Base-by-base conservation (phyloP, 2,329 filamentous ascomycete genomes). In the Metarhizium rileyi region DNA sequence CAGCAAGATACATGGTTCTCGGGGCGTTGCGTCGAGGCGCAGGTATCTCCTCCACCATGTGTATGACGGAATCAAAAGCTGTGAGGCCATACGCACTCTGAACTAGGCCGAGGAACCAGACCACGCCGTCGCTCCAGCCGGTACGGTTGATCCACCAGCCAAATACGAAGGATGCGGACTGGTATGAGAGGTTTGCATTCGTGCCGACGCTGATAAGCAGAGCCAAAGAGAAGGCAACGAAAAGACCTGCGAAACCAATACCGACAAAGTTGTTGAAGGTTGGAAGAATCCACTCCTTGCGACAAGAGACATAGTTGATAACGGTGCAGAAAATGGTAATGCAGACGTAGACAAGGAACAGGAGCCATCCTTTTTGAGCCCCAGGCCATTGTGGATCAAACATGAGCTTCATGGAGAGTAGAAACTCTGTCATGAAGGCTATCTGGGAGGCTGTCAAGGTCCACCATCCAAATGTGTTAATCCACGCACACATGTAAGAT, bases 381-480 rank as follows among this genome's bases (percentile, higher is more conserved):
- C 70, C 72, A 3, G 62, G 52, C 75, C 73, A 79, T 12, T 70
- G 63, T 0, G 67, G 66, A 22, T 72, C 64, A 55, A 77, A 79
- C 62, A 80, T 68, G 27, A 72, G 62, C 62, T 77, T 77, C 68
- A 80, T 75, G n/a, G 73, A 71, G 5, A 81, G 64, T 49, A 79
- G 64, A 46, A 81, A 78, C 55, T 78, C 69, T 3, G 74, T 73
- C 75, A 80, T 79, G 56, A 81, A 80, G 12, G 75, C 76, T 23
- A 74, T 68, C 52, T 77, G 73, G 1, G 74, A 78, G 0, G 77
- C 77, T 0, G 73, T 74, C 50, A 80, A 60, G 0, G 75, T 73
- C 69, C 75, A 78, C 77, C 77, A 81, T 12, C 77, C 77, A 51
- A 79, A 79, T 0, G 72, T 77, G 60, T 80, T 80, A 57, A 80